Evolutionary conservation across 805 yeast genomes (phyloP).

Genomic region (Sugiyamaella chiloensis): DNA sequence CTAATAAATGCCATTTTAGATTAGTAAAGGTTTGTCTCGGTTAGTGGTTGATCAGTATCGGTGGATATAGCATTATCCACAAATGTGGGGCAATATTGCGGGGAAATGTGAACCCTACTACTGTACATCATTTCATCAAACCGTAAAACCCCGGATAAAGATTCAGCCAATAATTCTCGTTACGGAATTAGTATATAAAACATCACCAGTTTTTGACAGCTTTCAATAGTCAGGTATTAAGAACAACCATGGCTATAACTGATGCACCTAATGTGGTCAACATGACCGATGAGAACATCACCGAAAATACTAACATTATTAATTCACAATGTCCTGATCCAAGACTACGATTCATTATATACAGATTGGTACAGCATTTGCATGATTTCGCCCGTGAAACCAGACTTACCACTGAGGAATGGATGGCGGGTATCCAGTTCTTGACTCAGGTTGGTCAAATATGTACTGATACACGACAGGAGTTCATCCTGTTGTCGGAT

Average conservation of each 20-base stretch:
- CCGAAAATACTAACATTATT: conserved; percentile 20
- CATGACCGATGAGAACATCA: conserved; percentile 22
- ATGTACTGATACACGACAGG: conserved; percentile 34
- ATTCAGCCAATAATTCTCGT: conserved; percentile 1
- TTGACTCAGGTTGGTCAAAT: conserved; percentile 36
- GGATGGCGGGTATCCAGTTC: conserved; percentile 35
- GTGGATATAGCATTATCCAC: no score
- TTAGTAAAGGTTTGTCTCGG: no score
- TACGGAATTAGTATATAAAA: no score
- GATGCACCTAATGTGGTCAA: no score
- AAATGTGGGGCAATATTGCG: no score
- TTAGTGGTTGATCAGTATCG: no score
- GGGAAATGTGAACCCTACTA: no score
- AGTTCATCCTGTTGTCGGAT: conserved; percentile 37
- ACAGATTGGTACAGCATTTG: conserved; percentile 34
- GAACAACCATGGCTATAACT: neutral
- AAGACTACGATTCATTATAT: conserved; percentile 14
- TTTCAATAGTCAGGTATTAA: neutral
- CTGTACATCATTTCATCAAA: no score
- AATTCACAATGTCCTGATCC: conserved; percentile 16
- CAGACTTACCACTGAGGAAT: conserved; percentile 36
- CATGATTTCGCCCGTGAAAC: conserved; percentile 39
- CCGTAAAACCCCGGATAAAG: conserved; percentile 3
- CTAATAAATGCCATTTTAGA: no score
- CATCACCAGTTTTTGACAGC: no score